Percentiles rank a stretch among this genome's conserved stretches.
Evolutionary conservation across 2,329 filamentous ascomycete genomes (phyloP).

Genomic region (Neodidymelliopsis sp.): DNA sequence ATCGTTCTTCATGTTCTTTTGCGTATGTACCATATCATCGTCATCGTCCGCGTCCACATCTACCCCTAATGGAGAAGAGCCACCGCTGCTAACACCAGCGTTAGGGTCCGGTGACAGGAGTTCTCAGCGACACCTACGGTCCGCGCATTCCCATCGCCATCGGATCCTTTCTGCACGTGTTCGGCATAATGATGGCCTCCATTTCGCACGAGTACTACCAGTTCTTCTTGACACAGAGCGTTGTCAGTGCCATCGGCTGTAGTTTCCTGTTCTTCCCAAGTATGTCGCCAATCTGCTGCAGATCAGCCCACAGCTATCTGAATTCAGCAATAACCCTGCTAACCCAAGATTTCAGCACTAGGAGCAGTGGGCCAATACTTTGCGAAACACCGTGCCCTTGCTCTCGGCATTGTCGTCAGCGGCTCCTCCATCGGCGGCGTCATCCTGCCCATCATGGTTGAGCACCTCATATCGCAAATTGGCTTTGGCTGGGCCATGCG

Average conservation of each 20-base stretch:
- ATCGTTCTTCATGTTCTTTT: too few species aligned
- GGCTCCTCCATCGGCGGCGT: constrained; percentile 55
- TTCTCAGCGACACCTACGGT: too few species aligned
- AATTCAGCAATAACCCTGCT: too few species aligned
- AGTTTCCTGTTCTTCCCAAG: constrained; percentile 18
- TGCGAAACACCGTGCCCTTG: constrained; percentile 63
- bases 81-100: too few species aligned
- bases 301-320: background rate
- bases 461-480: constrained; percentile 47
- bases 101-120: too few species aligned
- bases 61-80: too few species aligned
- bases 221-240: constrained; percentile 58
- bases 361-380: constrained; percentile 14
- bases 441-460: constrained; percentile 32
- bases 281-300: background rate
- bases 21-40: too few species aligned
- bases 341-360: background rate
- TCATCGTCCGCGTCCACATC: too few species aligned
- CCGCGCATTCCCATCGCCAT: too few species aligned
- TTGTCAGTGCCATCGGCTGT: constrained; percentile 56
- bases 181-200: constrained; percentile 66
- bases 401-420: constrained; percentile 53
- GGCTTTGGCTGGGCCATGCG: constrained; percentile 63
- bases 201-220: constrained; percentile 61
- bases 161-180: constrained; percentile 61